Percentiles rank a stretch among this genome's conserved stretches.
These are phyloP conservation scores for Coniochaeta hoffmannii DNA, from an alignment of 2,329 filamentous ascomycete genomes.

Conservation along the genomic window DNA sequence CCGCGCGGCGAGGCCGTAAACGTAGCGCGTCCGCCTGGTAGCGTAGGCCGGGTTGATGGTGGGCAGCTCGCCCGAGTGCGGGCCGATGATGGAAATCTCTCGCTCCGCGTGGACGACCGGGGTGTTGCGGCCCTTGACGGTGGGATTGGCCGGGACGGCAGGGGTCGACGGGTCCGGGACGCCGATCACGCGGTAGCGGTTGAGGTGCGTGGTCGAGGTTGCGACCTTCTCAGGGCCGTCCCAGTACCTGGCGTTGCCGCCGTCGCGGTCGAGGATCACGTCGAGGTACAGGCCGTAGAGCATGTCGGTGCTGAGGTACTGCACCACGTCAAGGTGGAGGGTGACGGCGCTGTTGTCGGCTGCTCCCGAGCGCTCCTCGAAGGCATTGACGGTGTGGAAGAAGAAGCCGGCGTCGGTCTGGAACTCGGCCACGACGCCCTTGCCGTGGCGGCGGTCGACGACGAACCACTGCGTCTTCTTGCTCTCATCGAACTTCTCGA, in stretches of 20 bases:
- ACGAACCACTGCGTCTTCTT: conserved; percentile 63
- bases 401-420: conserved; percentile 63
- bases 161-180: conserved; percentile 17
- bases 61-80: conserved; percentile 56
- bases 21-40: conserved; percentile 48
- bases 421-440: conserved; percentile 62
- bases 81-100: conserved; percentile 39
- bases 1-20: conserved; percentile 49
- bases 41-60: conserved; percentile 53
- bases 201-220: conserved; percentile 28
- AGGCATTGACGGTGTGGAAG: conserved; percentile 76
- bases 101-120: conserved; percentile 15
- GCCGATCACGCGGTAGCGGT: conserved; percentile 35
- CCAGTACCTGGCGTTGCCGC: conserved; percentile 35
- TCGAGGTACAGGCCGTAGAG: conserved; percentile 64
- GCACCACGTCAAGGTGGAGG: conserved; percentile 56
- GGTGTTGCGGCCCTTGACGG: background rate
- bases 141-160: background rate
- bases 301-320: conserved; percentile 58
- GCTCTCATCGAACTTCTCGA: conserved; percentile 53
- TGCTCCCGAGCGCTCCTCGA: conserved; percentile 51
- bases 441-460: conserved; percentile 54
- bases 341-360: conserved; percentile 9
- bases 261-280: conserved; percentile 49
- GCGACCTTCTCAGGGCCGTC: conserved; percentile 29